A percentile compares a stretch with the other conserved stretches of the same genome.
These are phyloP conservation scores for Metschnikowia kofuensis DNA, from an alignment of 805 yeast species.

Conservation along the genomic window DNA sequence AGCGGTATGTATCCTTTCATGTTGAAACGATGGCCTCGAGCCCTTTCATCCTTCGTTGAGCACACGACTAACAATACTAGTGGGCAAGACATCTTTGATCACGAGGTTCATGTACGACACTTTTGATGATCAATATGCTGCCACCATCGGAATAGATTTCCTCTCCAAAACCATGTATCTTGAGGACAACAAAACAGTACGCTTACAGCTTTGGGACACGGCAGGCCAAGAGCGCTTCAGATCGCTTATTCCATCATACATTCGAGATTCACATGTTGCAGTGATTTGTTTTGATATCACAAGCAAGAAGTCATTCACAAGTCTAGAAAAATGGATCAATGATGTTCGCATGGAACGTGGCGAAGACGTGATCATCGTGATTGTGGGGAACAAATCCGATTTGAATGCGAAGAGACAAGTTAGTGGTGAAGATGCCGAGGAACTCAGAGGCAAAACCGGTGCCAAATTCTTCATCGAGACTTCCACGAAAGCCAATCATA, in stretches of 20 bases:
- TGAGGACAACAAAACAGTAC: constrained; percentile 85
- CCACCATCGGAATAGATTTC: constrained; percentile 96
- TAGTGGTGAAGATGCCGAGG: constrained; percentile 79
- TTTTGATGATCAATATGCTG: constrained; percentile 93
- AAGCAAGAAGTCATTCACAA: constrained; percentile 76
- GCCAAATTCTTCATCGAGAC: constrained; percentile 88
- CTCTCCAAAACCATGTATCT: constrained; percentile 75
- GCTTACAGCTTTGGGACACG: constrained; percentile 97
- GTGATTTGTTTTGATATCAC: constrained; percentile 94
- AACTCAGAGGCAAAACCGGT: constrained; percentile 64
- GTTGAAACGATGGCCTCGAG: too few species aligned
- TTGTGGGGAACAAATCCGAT: constrained; percentile 92
- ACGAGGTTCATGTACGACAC: constrained; percentile 98
- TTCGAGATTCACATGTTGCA: constrained; percentile 96
- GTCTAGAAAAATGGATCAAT: constrained; percentile 87
- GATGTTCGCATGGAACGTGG: constrained; percentile 95
- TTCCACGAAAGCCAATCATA: constrained; percentile 91
- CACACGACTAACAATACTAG: constrained; percentile 31
- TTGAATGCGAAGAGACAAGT: constrained; percentile 77
- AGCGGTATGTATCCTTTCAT: constrained; percentile 49
- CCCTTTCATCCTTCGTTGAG: neutral
- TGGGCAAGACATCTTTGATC: constrained; percentile 92
- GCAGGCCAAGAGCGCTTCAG: constrained; percentile 98
- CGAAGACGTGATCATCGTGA: constrained; percentile 78
- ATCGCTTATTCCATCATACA: constrained; percentile 91